phyloP scores from a whole-genome alignment of 2,329 filamentous ascomycete genomes.

The Xylariaceae sp. region DNA sequence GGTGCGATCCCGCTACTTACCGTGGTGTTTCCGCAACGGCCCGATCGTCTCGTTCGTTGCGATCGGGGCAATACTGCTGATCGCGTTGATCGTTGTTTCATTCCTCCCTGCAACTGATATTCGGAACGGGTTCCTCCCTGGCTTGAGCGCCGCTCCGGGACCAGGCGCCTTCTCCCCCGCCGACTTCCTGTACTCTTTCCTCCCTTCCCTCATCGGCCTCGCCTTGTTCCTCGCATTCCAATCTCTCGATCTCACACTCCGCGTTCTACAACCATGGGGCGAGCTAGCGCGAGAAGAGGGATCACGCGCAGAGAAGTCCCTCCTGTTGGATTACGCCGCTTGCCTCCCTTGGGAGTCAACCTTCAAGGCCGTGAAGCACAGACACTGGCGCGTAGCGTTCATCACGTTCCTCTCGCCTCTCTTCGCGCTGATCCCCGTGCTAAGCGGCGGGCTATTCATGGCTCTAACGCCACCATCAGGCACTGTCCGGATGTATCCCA shows the following conservation, averaged over 20 bases:
- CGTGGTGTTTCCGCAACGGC: slow-evolving; percentile 68
- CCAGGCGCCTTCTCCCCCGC: slow-evolving; percentile 71
- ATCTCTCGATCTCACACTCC: slow-evolving; percentile 60
- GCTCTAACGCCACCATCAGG: slow-evolving; percentile 56
- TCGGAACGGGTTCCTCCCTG: slow-evolving; percentile 66
- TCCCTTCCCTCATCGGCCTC: slow-evolving; percentile 65
- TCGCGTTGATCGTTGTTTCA: slow-evolving; percentile 71
- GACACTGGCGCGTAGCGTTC: slow-evolving; percentile 62
- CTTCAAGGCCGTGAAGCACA: slow-evolving; percentile 53
- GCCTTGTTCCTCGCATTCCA: slow-evolving; percentile 64
- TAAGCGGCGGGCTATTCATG: slow-evolving; percentile 70
- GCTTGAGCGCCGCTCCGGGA: slow-evolving; percentile 57
- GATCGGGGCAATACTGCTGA: slow-evolving; percentile 56
- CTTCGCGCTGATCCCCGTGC: slow-evolving; percentile 60
- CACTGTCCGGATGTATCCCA: slow-evolving; percentile 63
- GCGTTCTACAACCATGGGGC: slow-evolving; percentile 66
- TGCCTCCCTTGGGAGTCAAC: slow-evolving; percentile 59
- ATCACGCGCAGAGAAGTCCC: slow-evolving; percentile 55
- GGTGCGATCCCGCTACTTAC: slow-evolving; percentile 64
- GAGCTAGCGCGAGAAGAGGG: slow-evolving; percentile 56
- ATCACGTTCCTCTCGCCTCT: slow-evolving; percentile 57
- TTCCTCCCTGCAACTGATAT: slow-evolving; percentile 69
- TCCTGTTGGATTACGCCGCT: slow-evolving; percentile 68
- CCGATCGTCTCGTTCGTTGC: slow-evolving; percentile 63
- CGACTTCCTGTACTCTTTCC: slow-evolving; percentile 80